Evolutionary conservation across 1,284 basidiomycete species (phyloP).

Genomic region (Lentinus polychrous): DNA sequence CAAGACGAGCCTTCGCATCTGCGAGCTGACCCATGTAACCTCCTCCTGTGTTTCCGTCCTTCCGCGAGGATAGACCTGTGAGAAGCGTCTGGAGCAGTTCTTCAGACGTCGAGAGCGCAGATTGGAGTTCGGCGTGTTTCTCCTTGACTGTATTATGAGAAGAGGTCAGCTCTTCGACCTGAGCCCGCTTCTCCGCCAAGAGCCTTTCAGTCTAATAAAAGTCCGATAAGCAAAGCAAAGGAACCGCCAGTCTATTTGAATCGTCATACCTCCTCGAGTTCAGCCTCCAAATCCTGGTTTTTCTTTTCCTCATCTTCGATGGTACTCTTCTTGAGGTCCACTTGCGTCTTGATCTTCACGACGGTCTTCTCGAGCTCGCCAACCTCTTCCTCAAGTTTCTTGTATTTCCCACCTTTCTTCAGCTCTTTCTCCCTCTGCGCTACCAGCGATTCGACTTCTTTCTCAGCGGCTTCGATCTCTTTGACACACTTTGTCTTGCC

Average conservation of each 20-base stretch:
- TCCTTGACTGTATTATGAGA: constrained; percentile 69
- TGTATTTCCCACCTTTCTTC: constrained; percentile 70
- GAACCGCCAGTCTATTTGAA: too few relatives aligned
- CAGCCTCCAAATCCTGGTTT: constrained; percentile 46
- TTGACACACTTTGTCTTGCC: constrained; percentile 42
- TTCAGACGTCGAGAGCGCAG: constrained; percentile 71
- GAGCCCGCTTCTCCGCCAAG: constrained; percentile 48
- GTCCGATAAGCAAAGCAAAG: background rate
- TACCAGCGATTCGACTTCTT: constrained; percentile 48
- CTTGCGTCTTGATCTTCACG: constrained; percentile 85
- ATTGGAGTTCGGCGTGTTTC: constrained; percentile 58
- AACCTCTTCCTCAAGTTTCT: constrained; percentile 74
- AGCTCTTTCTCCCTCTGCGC: constrained; percentile 62
- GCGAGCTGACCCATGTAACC: constrained; percentile 97
- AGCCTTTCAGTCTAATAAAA: constrained; percentile 46
- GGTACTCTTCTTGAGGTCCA: constrained; percentile 75
- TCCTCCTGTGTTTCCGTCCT: constrained; percentile 69
- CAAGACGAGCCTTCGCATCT: constrained; percentile 73
- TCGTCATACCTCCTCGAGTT: constrained; percentile 60
- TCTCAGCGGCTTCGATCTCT: constrained; percentile 47
- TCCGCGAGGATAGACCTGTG: constrained; percentile 75
- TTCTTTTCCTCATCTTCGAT: constrained; percentile 79
- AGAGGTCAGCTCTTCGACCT: constrained; percentile 54
- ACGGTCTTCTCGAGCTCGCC: constrained; percentile 77
- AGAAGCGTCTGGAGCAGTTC: constrained; percentile 94